Percentiles rank a stretch among this genome's conserved stretches.
phyloP scores from a whole-genome alignment of 1,139 yeast species.

The Wickerhamomyces sp. region DNA sequence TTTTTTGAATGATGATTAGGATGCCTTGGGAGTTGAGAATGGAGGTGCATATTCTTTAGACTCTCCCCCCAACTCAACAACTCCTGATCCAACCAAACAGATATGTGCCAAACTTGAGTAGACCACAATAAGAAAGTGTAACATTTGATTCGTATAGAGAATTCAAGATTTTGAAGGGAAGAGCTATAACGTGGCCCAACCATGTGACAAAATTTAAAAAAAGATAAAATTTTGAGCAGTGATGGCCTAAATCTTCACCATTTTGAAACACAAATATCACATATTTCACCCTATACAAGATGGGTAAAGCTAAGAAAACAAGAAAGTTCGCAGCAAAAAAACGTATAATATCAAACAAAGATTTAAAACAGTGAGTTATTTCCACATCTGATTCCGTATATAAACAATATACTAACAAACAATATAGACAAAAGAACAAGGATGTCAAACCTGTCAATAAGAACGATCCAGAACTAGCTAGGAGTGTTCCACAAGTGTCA shows the following conservation, averaged over 20 bases:
- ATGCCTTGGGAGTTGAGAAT: too few relatives aligned
- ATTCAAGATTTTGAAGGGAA: too few relatives aligned
- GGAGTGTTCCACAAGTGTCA: slow-evolving; percentile 91
- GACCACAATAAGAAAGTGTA: too few relatives aligned
- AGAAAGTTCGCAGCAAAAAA: slow-evolving; percentile 94
- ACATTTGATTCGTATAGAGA: too few relatives aligned
- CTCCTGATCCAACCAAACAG: too few relatives aligned
- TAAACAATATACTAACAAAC: too few relatives aligned
- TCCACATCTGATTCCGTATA: too few relatives aligned
- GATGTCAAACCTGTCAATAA: slow-evolving; percentile 28
- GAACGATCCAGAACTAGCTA: slow-evolving; percentile 78
- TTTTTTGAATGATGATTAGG: slow-evolving; percentile 4
- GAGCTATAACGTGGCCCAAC: not conserved
- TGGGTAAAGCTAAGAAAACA: slow-evolving; percentile 97
- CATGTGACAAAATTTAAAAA: not conserved
- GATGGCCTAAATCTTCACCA: not conserved
- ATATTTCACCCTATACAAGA: slow-evolving; percentile 22
- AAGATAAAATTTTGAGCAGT: not conserved
- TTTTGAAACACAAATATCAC: not conserved
- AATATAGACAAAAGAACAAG: slow-evolving; percentile 32
- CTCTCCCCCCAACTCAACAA: too few relatives aligned
- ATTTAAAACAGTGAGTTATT: slow-evolving; percentile 48
- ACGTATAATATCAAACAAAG: slow-evolving; percentile 71
- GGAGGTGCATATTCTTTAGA: too few relatives aligned
- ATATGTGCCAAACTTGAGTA: too few relatives aligned